A percentile compares a stretch with the other conserved stretches of the same genome.
Conservation (phyloP, 2,329 filamentous ascomycete species). For the Mycosphaerella sp. region DNA sequence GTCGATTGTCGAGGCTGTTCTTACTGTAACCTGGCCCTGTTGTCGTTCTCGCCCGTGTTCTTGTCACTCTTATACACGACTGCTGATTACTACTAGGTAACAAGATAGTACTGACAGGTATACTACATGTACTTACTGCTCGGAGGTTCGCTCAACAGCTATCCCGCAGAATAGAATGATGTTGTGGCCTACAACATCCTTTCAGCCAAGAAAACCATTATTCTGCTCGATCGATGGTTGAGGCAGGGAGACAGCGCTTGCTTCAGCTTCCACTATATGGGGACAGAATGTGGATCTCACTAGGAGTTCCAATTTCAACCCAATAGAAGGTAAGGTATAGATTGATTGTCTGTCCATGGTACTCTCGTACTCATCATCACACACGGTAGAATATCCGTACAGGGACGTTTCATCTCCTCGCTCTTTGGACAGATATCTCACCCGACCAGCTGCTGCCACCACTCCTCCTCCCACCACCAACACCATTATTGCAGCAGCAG, state of each 20-base stretch:
- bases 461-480: neutral
- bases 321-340: too few species aligned
- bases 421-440: neutral
- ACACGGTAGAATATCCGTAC: too few species aligned
- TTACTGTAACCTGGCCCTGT: too few species aligned
- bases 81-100: too few species aligned
- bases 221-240: conserved; percentile 56
- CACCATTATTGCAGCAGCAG: too few species aligned
- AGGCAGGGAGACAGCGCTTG: conserved; percentile 52
- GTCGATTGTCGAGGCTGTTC: too few species aligned
- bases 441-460: conserved; percentile 3
- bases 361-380: conserved; percentile 62
- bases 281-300: too few species aligned
- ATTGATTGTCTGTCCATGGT: conserved; percentile 63
- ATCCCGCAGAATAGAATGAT: conserved; percentile 60
- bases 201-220: too few species aligned
- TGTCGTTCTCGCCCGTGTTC: too few species aligned
- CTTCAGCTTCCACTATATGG: conserved; percentile 35
- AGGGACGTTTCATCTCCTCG: conserved; percentile 6
- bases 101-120: too few species aligned
- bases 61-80: too few species aligned
- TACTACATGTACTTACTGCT: conserved; percentile 53
- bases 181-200: conserved; percentile 60
- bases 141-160: conserved; percentile 62
- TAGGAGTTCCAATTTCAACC: too few species aligned